Evolutionary conservation across 1,139 yeast species (phyloP).

Genomic region (Candida tunisiensis): DNA sequence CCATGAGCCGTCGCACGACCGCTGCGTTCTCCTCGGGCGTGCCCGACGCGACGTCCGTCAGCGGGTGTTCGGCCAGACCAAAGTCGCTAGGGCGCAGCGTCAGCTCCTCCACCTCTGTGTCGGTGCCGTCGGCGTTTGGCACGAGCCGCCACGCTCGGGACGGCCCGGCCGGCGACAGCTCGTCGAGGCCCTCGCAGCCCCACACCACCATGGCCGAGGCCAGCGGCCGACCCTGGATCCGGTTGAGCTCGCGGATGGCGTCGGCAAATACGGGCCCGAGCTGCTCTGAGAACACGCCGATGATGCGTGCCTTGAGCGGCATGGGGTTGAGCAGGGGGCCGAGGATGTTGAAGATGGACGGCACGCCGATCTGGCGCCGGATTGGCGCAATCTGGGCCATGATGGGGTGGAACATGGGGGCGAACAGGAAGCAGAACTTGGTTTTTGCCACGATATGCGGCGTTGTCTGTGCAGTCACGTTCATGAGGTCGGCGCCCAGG

Average conservation of each 20-base stretch:
- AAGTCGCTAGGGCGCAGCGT: constrained; percentile 40
- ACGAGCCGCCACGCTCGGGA: constrained; percentile 67
- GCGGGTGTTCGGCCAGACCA: constrained; percentile 58
- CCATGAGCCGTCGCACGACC: constrained; percentile 37
- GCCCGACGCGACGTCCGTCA: constrained; percentile 58
- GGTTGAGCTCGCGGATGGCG: constrained; percentile 48
- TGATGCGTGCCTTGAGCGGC: constrained; percentile 60
- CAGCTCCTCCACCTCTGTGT: constrained; percentile 19
- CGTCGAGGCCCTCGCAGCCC: constrained; percentile 85
- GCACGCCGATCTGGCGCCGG: constrained; percentile 64
- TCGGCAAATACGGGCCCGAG: constrained; percentile 75
- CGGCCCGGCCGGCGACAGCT: constrained; percentile 74
- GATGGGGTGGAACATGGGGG: constrained; percentile 92
- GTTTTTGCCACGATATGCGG: constrained; percentile 40
- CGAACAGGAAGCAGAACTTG: constrained; percentile 63
- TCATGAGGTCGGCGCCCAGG: constrained; percentile 61
- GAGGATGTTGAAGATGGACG: constrained; percentile 81
- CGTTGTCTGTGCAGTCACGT: constrained; percentile 48
- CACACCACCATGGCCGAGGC: constrained; percentile 69
- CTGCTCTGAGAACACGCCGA: constrained; percentile 73
- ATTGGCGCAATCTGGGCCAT: constrained; percentile 74
- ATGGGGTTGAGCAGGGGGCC: constrained; percentile 93
- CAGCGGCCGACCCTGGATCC: constrained; percentile 25
- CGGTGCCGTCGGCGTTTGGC: constrained; percentile 9
- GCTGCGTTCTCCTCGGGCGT: constrained; percentile 77